Evolutionary conservation across 139 green algal genomes (phyloP), one percentile per base, ranked within the genome.

Genomic region (Micractinium sp.): DNA sequence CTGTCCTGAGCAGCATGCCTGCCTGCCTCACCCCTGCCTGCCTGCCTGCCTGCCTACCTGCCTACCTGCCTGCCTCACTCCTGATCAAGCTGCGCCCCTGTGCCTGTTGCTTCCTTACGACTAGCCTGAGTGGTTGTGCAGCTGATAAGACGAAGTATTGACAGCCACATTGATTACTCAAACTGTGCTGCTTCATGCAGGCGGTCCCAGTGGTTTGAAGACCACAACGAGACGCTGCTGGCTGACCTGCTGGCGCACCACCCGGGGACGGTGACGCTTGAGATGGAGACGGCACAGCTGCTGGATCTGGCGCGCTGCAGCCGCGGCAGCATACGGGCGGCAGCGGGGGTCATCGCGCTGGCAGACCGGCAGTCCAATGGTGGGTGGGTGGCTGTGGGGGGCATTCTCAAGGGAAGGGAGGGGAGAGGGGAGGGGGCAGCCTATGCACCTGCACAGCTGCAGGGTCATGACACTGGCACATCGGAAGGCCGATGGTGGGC

Each of bases 201-300:
- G 78, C 78, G 41, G 7, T 60, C 71, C 0, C 41, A 19, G 36
- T 56, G 91, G 39, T 96, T 96, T 89, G 87, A 95, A 31, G 95
- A 97, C 76, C 39, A 39, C 22, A 97, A 96, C 81, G 92, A 94
- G n/a, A 53, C 23, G 0, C 85, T 96, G 53, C 79, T 97, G 36
- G 82, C 73, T 18, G 82, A 93, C 16, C 85, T 95, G 79, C 87
- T 94, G 76, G 33, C 74, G 74, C 74, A 80, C 74, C 74, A 80
- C n/a, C 74, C 74, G 3, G 27, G n/a, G n/a, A 80, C 87, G 90
- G 35, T 93, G 38, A 93, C 71, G 27, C 87, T 97, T n/a, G 95
- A 97, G 90, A 97, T 97, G 95, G 95, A 97, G 90, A 97, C 95
- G 0, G 97, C 97, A 74, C 93, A 96, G 47, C 89, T 97, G 85